These are phyloP conservation scores for Solanum dulcamara DNA, from an alignment of 257 asterid species.

Conservation along the genomic window DNA sequence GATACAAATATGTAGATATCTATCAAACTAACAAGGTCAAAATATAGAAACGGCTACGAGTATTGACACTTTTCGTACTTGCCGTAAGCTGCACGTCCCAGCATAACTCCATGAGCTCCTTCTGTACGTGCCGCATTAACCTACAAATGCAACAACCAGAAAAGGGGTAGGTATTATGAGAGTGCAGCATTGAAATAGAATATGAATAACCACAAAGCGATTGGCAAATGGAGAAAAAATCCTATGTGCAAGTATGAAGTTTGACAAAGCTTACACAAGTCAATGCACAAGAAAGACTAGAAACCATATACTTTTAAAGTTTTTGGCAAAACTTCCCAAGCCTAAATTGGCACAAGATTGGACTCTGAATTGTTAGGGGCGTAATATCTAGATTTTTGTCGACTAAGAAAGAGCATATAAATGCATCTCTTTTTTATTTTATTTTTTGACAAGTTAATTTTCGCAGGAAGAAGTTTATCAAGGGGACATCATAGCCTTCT, in stretches of 20 bases:
- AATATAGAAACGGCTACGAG: neutral
- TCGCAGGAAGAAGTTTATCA: neutral
- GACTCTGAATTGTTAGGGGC: neutral
- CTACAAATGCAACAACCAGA: conserved; percentile 17
- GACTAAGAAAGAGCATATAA: neutral
- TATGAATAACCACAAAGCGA: neutral
- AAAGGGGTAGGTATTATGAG: neutral
- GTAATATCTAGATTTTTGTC: neutral
- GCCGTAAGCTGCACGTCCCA: conserved; percentile 81
- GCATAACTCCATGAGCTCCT: conserved; percentile 96
- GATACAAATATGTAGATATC: neutral
- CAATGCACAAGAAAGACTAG: neutral
- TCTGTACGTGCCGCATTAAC: conserved; percentile 63
- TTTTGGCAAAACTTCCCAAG: neutral
- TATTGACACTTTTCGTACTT: conserved; percentile 30
- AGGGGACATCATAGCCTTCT: neutral
- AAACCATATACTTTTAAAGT: neutral
- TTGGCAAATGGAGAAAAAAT: neutral
- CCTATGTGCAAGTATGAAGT: neutral
- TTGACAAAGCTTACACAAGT: neutral
- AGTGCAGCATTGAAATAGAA: neutral
- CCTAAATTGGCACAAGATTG: neutral
- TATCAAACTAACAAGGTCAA: neutral
- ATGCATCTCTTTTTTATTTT: neutral
- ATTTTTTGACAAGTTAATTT: neutral